Percentiles rank a stretch among this genome's conserved stretches.
phyloP scores from a whole-genome alignment of 139 green algal species.

The Chlorella ohadii region DNA sequence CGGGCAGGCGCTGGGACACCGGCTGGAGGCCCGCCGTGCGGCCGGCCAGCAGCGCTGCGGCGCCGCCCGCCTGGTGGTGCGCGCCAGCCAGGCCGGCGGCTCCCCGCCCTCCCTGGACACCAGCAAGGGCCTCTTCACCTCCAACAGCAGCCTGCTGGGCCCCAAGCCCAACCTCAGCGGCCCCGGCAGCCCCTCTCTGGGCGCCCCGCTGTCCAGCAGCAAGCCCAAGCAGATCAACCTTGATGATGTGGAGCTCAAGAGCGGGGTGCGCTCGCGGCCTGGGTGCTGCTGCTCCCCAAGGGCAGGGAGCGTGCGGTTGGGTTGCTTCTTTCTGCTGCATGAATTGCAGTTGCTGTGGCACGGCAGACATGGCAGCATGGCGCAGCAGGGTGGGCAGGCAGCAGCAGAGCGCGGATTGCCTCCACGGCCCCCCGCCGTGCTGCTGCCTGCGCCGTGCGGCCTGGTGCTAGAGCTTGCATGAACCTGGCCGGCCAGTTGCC shows the following conservation, averaged over 20 bases:
- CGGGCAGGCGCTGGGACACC: not conserved
- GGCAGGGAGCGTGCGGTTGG: not conserved
- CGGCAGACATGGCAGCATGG: too few relatives aligned
- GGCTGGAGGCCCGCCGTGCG: not conserved
- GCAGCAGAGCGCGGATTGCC: too few relatives aligned
- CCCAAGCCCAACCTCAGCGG: conserved; percentile 28
- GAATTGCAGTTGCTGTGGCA: too few relatives aligned
- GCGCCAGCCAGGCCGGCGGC: conserved; percentile 1
- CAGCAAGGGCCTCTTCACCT: conserved; percentile 22
- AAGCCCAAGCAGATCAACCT: conserved; percentile 26
- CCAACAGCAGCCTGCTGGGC: conserved; percentile 42
- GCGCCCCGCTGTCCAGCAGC: conserved; percentile 18
- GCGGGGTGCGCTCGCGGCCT: conserved; percentile 46
- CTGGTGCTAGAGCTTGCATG: too few relatives aligned
- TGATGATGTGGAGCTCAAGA: conserved; percentile 62
- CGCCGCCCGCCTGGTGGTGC: conserved; percentile 1
- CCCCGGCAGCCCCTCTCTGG: not conserved
- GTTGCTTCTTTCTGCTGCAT: too few relatives aligned
- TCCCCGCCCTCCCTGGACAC: conserved; percentile 8
- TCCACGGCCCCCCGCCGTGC: too few relatives aligned
- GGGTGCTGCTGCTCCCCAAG: too few relatives aligned
- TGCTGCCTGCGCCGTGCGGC: too few relatives aligned
- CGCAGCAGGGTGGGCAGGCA: too few relatives aligned
- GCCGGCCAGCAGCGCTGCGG: not conserved
- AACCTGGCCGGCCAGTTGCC: too few relatives aligned